These are phyloP conservation scores for Pistacia integerrima DNA, from an alignment of 345 rosid genomes.

Conservation along the genomic window DNA sequence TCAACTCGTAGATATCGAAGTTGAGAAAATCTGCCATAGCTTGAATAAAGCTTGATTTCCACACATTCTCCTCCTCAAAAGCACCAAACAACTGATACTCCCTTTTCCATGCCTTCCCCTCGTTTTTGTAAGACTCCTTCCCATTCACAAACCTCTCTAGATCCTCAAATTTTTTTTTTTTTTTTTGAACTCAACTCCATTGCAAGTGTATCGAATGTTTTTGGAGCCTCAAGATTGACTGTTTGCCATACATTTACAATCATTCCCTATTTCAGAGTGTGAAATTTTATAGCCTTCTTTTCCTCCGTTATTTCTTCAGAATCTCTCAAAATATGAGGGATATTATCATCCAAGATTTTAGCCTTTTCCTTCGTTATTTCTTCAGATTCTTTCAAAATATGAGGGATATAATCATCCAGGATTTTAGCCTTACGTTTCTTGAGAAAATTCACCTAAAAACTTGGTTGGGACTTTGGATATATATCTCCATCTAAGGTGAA, in stretches of 20 bases:
- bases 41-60: slow-evolving; percentile 38
- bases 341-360: too few relatives aligned
- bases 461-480: not conserved
- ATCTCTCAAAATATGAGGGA: too few relatives aligned
- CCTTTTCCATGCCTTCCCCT: slow-evolving; percentile 38
- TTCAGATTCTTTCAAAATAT: too few relatives aligned
- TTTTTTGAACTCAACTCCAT: slow-evolving; percentile 29
- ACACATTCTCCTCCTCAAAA: too few relatives aligned
- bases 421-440: too few relatives aligned
- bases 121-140: slow-evolving; percentile 29
- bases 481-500: slow-evolving; percentile 32
- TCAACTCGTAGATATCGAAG: slow-evolving; percentile 32
- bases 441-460: too few relatives aligned
- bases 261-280: not conserved
- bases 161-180: slow-evolving; percentile 28
- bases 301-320: too few relatives aligned
- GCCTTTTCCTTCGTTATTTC: too few relatives aligned
- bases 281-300: too few relatives aligned
- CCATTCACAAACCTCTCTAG: slow-evolving; percentile 32
- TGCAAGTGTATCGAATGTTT: slow-evolving; percentile 32
- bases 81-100: slow-evolving; percentile 35
- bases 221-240: slow-evolving; percentile 33
- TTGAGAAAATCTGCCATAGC: slow-evolving; percentile 34
- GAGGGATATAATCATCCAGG: too few relatives aligned
- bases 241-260: slow-evolving; percentile 29